Conservation (phyloP, 352 stramenopile genomes). For the Plasmopara muralis region DNA sequence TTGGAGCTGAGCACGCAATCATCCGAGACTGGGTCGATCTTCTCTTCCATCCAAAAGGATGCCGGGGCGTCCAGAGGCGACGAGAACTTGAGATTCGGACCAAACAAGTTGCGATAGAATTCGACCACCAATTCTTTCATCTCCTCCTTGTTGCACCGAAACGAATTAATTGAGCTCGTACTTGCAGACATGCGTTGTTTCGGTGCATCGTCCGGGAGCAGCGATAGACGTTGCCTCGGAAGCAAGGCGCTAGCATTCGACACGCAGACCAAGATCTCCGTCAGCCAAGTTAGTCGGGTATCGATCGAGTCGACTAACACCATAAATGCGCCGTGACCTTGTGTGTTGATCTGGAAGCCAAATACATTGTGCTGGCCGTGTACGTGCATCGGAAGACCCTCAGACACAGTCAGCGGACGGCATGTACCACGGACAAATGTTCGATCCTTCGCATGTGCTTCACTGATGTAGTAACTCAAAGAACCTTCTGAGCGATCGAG, state of each 20-base stretch:
- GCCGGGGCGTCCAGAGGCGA: conserved; percentile 68
- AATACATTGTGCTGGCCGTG: conserved; percentile 65
- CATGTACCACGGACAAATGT: conserved; percentile 80
- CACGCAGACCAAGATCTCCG: conserved; percentile 68
- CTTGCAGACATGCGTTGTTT: conserved; percentile 32
- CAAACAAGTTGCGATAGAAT: conserved; percentile 77
- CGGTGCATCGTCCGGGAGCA: conserved; percentile 38
- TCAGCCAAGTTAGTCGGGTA: conserved; percentile 73
- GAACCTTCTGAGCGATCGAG: conserved; percentile 66
- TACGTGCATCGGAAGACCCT: conserved; percentile 68
- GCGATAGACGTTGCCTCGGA: conserved; percentile 46
- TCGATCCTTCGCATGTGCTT: conserved; percentile 76
- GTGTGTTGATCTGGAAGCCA: conserved; percentile 83
- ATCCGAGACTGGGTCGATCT: conserved; percentile 68
- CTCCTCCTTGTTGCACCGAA: conserved; percentile 56
- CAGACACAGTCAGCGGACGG: conserved; percentile 69
- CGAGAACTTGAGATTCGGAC: conserved; percentile 69
- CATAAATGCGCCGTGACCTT: conserved; percentile 80
- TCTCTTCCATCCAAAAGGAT: conserved; percentile 82
- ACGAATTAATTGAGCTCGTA: conserved; percentile 25
- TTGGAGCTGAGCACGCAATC: conserved; percentile 79
- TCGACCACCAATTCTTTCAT: conserved; percentile 72
- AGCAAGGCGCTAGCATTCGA: conserved; percentile 37
- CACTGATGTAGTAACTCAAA: conserved; percentile 82
- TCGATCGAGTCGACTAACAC: conserved; percentile 82